Conservation (phyloP, 371 early-diverging fungal species). For the Mortierella sp. region DNA sequence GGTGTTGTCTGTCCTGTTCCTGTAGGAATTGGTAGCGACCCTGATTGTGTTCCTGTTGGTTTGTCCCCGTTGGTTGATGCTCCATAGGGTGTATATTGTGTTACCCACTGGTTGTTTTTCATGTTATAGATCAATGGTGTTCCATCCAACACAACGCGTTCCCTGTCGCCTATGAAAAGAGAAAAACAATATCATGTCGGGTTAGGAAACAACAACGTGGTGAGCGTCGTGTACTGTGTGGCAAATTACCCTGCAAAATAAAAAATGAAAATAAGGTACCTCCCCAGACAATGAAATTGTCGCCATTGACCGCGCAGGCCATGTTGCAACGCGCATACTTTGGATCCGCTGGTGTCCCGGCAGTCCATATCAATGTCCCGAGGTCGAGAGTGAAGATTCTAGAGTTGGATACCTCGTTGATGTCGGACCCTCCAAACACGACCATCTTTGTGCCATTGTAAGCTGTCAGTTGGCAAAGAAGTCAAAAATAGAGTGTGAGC, state of each 20-base stretch:
- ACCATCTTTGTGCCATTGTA: slow-evolving; percentile 1
- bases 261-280: neutral
- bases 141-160: neutral
- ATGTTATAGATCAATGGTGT: neutral
- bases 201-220: neutral
- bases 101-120: neutral
- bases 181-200: neutral
- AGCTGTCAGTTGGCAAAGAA: neutral
- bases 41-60: neutral
- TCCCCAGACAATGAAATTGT: neutral
- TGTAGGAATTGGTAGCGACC: neutral
- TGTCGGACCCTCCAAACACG: neutral
- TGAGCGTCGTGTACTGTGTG: neutral
- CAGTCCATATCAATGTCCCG: neutral
- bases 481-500: neutral
- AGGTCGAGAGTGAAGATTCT: neutral
- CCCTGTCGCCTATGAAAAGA: neutral
- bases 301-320: neutral
- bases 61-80: neutral
- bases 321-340: neutral
- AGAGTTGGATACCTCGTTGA: neutral
- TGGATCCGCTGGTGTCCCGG: neutral
- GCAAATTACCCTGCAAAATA: neutral
- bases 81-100: neutral
- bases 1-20: neutral